A percentile compares a stretch with the other conserved stretches of the same genome.
Conservation (phyloP, 441 rosid genomes). For the Bruguiera hainesii region DNA sequence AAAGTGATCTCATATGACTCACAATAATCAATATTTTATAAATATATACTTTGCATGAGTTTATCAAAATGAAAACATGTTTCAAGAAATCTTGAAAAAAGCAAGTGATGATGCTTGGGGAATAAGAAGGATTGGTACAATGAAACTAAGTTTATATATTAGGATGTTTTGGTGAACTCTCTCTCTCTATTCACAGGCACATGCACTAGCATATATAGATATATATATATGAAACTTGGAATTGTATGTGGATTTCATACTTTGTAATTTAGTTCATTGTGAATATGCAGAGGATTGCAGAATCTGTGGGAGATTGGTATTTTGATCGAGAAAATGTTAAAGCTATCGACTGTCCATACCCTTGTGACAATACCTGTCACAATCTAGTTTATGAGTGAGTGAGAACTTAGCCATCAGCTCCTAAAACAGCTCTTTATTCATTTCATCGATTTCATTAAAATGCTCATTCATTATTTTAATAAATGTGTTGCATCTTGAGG, state of each 20-base stretch:
- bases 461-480: slow-evolving; percentile 21
- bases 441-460: slow-evolving; percentile 20
- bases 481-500: slow-evolving; percentile 13
- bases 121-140: too few species aligned
- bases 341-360: slow-evolving; percentile 75
- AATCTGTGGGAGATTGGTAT: slow-evolving; percentile 96
- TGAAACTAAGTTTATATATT: too few species aligned
- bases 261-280: background rate
- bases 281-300: slow-evolving; percentile 65
- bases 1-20: too few species aligned
- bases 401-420: slow-evolving; percentile 26
- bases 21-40: too few species aligned
- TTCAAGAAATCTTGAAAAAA: too few species aligned
- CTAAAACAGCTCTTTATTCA: slow-evolving; percentile 13
- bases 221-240: background rate
- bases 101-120: too few species aligned
- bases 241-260: background rate
- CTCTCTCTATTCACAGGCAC: background rate
- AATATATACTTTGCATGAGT: too few species aligned
- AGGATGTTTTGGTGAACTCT: too few species aligned
- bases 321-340: slow-evolving; percentile 68
- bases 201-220: background rate
- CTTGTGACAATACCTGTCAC: slow-evolving; percentile 87
- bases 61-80: too few species aligned
- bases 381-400: slow-evolving; percentile 60